Conservation (phyloP, 768 basidiomycete species). For the Mycena amicta region DNA sequence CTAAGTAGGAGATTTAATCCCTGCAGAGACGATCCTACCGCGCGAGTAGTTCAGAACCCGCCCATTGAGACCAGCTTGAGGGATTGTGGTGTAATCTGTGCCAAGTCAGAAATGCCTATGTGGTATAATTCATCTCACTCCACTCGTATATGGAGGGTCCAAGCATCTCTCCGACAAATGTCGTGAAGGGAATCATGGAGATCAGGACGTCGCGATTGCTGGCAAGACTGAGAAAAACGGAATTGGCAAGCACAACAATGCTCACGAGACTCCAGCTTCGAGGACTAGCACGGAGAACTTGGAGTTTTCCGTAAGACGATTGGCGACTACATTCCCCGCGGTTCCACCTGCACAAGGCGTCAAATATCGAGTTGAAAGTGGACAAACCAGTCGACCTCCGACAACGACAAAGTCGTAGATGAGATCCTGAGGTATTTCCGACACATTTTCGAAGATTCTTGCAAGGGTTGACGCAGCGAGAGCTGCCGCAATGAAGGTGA, state of each 20-base stretch:
- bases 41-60: slow-evolving; percentile 16
- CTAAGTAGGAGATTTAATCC: too few species aligned
- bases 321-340: background rate
- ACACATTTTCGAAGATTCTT: background rate
- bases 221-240: background rate
- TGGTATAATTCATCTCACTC: background rate
- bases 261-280: background rate
- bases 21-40: too few species aligned
- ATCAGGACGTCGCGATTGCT: background rate
- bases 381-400: background rate
- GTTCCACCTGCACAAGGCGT: too few species aligned
- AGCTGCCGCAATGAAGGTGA: too few species aligned
- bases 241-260: background rate
- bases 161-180: background rate
- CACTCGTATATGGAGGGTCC: background rate
- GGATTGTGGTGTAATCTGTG: slow-evolving; percentile 23
- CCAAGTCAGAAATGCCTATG: too few species aligned
- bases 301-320: background rate
- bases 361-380: background rate
- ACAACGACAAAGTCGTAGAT: background rate
- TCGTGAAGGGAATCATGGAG: background rate
- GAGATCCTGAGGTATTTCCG: background rate
- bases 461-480: background rate
- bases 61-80: slow-evolving; percentile 22
- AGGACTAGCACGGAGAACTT: background rate